Conservation (phyloP, 208 protist genomes). For the Herpetomonas tarakana region DNA sequence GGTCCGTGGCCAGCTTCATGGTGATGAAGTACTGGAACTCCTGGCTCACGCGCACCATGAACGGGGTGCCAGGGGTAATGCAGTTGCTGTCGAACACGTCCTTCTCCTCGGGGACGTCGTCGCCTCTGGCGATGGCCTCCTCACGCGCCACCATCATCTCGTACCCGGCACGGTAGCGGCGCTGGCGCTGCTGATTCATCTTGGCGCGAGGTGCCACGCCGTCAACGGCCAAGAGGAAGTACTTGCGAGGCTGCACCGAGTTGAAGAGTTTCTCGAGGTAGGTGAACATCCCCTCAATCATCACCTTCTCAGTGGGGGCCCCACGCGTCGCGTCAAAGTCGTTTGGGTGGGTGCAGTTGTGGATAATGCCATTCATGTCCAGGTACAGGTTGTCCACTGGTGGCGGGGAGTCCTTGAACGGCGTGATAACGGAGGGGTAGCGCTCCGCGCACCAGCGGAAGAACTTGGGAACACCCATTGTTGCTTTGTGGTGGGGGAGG, state of each 20-base stretch:
- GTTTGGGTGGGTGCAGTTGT: constrained; percentile 97
- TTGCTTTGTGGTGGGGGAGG: too few species aligned
- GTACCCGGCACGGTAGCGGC: constrained; percentile 92
- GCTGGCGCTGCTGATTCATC: constrained; percentile 99
- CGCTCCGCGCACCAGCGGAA: constrained; percentile 97
- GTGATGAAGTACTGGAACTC: constrained; percentile 95
- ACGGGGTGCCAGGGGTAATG: constrained; percentile 98
- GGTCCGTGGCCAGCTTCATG: constrained; percentile 91
- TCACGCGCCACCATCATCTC: constrained; percentile 86
- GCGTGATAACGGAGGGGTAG: constrained; percentile 93
- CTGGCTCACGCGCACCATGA: constrained; percentile 95
- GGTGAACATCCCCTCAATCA: constrained; percentile 94
- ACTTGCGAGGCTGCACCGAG: constrained; percentile 93
- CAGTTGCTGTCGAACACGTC: constrained; percentile 97
- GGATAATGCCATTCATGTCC: constrained; percentile 99
- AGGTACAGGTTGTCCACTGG: constrained; percentile 99
- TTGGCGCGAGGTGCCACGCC: constrained; percentile 98
- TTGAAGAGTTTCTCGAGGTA: constrained; percentile 98
- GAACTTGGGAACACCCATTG: constrained; percentile 95
- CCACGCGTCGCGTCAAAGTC: constrained; percentile 78
- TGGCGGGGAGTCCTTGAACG: constrained; percentile 85
- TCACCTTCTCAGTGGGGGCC: constrained; percentile 93
- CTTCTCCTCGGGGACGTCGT: constrained; percentile 78
- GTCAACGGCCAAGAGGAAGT: constrained; percentile 98
- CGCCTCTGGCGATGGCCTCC: constrained; percentile 56